Base-by-base conservation (phyloP, 116 monocot genomes). In the Cymodocea nodosa region DNA sequence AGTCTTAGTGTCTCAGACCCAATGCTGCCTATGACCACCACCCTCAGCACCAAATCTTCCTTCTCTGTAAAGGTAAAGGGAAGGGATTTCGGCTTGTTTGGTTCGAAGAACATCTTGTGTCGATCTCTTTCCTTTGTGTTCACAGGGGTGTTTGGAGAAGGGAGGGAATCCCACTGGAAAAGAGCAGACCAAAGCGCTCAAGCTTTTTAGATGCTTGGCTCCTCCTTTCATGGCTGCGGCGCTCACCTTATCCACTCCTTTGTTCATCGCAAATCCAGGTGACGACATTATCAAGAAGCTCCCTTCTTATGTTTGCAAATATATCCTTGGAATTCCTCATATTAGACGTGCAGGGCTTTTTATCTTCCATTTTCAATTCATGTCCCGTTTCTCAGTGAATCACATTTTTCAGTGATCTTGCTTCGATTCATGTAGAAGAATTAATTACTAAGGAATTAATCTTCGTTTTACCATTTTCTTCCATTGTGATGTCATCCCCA, bases 221-320 rank as follows among this genome's bases (percentile, higher is more conserved):
- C 35, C 60, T 58, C 67, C 73, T 35, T 35, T 67, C 44, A 51
- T 60, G 24, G 61, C 74, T 44, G 68, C 62, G 20, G 52, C 68
- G 61, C 62, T 68, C 35, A 52, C 68, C 62, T 75, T 75, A 68
- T 75, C 68, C 68, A 62, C 74, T 48, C 73, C 73, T 12, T 34
- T 23, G n/a, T 44, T 75, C 55, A 14, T 75, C 68, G 16, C 19
- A 37, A 49, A 68, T 62, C 74, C 68, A 55, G 74, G 74, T 74
- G 59, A 13, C 37, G 1, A 0, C 19, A 30, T n/a, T 30, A 52
- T 0, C 37, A 64, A 20, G 15, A 24, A 56, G 40, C 16, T 30
- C 34, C 10, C 6, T 19, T 51, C 14, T 22, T 35, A 2, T 15
- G 11, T 35, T n/a, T 15, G 11, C 51, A 20, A 50, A n/a, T 6